These are phyloP conservation scores for Lecanosticta acicola DNA, from an alignment of 2,329 filamentous ascomycete genomes.

Conservation along the genomic window DNA sequence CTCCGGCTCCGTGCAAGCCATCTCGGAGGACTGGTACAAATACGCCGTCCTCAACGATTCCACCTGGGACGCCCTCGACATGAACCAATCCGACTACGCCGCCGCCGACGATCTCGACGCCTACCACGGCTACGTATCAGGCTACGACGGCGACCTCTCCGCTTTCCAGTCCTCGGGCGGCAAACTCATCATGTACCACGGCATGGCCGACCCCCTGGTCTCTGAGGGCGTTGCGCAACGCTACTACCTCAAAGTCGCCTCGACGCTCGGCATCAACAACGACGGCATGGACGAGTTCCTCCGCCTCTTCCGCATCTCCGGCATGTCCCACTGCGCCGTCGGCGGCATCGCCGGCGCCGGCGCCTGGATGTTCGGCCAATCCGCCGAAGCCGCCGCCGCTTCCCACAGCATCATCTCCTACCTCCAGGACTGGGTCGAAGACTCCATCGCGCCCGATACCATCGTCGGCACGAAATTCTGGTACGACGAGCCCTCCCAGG, in stretches of 20 bases:
- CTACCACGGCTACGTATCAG: constrained; percentile 40
- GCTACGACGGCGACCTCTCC: constrained; percentile 34
- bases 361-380: constrained; percentile 40
- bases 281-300: constrained; percentile 37
- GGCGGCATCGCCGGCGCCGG: constrained; percentile 39
- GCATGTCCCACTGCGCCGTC: constrained; percentile 48
- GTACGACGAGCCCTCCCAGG: constrained; percentile 37
- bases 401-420: constrained; percentile 46
- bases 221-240: constrained; percentile 41
- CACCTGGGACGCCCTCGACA: constrained; percentile 37
- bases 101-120: constrained; percentile 34
- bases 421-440: constrained; percentile 37
- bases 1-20: constrained; percentile 39
- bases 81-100: constrained; percentile 40
- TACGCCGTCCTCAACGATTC: constrained; percentile 46
- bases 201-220: constrained; percentile 42
- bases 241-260: constrained; percentile 47
- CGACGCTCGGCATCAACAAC: constrained; percentile 35
- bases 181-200: constrained; percentile 44
- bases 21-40: constrained; percentile 46
- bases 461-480: constrained; percentile 42
- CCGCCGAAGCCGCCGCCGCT: constrained; percentile 19
- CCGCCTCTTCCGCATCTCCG: constrained; percentile 49
- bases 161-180: constrained; percentile 37
- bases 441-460: constrained; percentile 28